These are phyloP conservation scores for Rubroboletus pulcherrimus DNA, from an alignment of 768 basidiomycete genomes.

Conservation along the genomic window DNA sequence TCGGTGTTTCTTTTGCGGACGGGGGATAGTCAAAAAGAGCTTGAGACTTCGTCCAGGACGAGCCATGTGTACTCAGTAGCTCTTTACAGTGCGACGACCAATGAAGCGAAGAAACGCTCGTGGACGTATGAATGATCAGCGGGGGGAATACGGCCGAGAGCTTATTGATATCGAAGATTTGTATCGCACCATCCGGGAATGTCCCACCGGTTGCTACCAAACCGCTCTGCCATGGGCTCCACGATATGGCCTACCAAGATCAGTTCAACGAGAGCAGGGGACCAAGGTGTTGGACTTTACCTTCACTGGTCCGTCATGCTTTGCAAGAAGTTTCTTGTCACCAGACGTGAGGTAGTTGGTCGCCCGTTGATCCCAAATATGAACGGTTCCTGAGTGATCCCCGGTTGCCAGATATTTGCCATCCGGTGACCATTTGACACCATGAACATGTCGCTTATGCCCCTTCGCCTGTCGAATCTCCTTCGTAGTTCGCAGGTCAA, in stretches of 20 bases:
- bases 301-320: constrained; percentile 44
- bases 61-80: constrained; percentile 74
- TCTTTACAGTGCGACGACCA: constrained; percentile 83
- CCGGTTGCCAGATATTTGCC: constrained; percentile 39
- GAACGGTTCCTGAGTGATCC: constrained; percentile 39
- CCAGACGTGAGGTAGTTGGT: constrained; percentile 28
- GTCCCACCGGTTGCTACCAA: constrained; percentile 66
- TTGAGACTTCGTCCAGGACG: constrained; percentile 27
- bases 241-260: constrained; percentile 55
- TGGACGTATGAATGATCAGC: constrained; percentile 39
- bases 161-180: constrained; percentile 45
- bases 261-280: neutral
- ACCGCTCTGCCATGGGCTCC: constrained; percentile 71
- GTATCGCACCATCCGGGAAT: constrained; percentile 56
- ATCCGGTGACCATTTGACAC: constrained; percentile 41
- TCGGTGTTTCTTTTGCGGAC: constrained; percentile 19
- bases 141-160: constrained; percentile 45
- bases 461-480: constrained; percentile 28
- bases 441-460: constrained; percentile 34
- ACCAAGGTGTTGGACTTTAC: constrained; percentile 18
- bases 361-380: constrained; percentile 43
- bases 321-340: constrained; percentile 38
- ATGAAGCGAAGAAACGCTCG: constrained; percentile 57
- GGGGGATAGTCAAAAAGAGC: constrained; percentile 15
- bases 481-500: constrained; percentile 34